phyloP scores from a whole-genome alignment of 2,329 filamentous ascomycete genomes.

The Talaromyces sp. region DNA sequence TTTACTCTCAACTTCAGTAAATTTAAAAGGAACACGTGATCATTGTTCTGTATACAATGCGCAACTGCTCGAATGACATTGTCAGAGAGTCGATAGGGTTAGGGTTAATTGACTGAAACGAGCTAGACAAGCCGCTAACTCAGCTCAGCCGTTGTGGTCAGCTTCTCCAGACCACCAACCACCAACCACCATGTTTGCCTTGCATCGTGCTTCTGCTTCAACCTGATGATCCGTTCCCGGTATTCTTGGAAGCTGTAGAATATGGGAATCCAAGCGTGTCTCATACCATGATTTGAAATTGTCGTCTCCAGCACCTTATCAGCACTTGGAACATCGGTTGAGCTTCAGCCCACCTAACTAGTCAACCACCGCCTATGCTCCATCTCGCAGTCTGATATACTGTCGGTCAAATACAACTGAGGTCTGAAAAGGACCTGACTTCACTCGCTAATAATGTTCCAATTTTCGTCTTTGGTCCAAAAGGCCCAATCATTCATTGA shows the following conservation, averaged over 20 bases:
- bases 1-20: background rate
- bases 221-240: background rate
- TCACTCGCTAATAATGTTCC: constrained; percentile 50
- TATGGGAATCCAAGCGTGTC: background rate
- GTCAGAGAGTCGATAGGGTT: background rate
- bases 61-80: background rate
- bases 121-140: constrained; percentile 8
- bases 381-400: background rate
- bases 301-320: background rate
- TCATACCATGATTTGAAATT: background rate
- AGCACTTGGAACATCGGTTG: background rate
- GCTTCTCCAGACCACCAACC: constrained; percentile 5
- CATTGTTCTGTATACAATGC: background rate
- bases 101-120: background rate
- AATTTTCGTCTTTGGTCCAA: constrained; percentile 79
- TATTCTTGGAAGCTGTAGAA: background rate
- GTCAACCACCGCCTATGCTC: background rate
- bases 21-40: background rate
- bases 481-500: constrained; percentile 96
- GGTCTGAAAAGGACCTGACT: background rate
- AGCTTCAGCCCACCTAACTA: background rate
- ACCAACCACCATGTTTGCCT: constrained; percentile 1
- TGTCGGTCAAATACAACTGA: background rate
- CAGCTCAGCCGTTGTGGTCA: background rate
- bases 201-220: background rate